These are phyloP conservation scores for Primulina eburnea DNA, from an alignment of 257 asterid species.

Conservation along the genomic window DNA sequence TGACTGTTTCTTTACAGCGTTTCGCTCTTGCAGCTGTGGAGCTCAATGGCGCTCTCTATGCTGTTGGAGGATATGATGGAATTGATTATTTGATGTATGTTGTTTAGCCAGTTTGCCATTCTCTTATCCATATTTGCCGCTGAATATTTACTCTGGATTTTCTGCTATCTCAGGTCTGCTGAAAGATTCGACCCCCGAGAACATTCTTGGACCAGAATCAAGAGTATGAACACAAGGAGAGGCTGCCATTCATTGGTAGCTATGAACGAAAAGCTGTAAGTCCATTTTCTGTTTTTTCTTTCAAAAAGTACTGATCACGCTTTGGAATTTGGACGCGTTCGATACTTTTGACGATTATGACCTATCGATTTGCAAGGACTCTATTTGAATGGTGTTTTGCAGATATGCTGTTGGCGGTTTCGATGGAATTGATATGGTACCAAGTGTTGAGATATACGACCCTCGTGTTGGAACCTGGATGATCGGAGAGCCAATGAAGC, in stretches of 20 bases:
- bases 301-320: not conserved
- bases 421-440: slow-evolving; percentile 53
- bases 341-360: not conserved
- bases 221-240: slow-evolving; percentile 53
- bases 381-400: slow-evolving; percentile 2
- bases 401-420: slow-evolving; percentile 81
- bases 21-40: slow-evolving; percentile 76
- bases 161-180: slow-evolving; percentile 53
- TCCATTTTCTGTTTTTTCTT: not conserved
- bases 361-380: not conserved
- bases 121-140: not conserved
- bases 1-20: slow-evolving; percentile 43
- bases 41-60: slow-evolving; percentile 73
- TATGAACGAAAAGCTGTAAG: slow-evolving; percentile 71
- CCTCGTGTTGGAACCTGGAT: slow-evolving; percentile 70
- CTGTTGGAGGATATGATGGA: slow-evolving; percentile 81
- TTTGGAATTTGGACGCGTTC: no score
- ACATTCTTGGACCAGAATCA: slow-evolving; percentile 64
- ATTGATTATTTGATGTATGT: slow-evolving; percentile 64
- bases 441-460: slow-evolving; percentile 66
- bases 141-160: slow-evolving; percentile 17
- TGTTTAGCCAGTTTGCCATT: slow-evolving; percentile 16
- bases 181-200: slow-evolving; percentile 93
- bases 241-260: slow-evolving; percentile 69
- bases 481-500: slow-evolving; percentile 53